phyloP scores from a whole-genome alignment of 164 flowering plant species.

The Sextonia rubra region DNA sequence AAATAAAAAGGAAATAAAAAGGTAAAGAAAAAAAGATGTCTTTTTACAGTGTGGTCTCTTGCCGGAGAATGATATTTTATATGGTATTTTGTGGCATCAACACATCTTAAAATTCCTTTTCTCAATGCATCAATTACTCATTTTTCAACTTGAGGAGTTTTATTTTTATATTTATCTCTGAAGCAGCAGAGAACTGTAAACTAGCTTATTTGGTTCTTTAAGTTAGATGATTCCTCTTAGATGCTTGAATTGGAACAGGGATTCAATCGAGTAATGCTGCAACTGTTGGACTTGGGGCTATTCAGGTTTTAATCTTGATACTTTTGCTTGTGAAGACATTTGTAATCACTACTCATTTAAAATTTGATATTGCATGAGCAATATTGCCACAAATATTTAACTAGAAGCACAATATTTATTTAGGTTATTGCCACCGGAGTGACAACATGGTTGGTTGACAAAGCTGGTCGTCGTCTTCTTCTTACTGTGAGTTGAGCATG shows the following conservation, averaged over 20 bases:
- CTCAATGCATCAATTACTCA: not conserved
- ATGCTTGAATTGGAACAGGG: conserved; percentile 41
- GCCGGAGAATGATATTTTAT: too few relatives aligned
- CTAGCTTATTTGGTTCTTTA: not conserved
- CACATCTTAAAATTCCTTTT: not conserved
- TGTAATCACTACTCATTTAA: not conserved
- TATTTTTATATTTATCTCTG: not conserved
- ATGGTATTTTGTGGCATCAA: not conserved
- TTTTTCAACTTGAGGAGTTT: too few relatives aligned
- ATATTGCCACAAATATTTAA: conserved; percentile 2
- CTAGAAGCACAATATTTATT: conserved; percentile 8
- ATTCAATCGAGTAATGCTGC: conserved; percentile 64
- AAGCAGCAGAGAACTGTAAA: not conserved
- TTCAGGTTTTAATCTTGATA: conserved; percentile 54
- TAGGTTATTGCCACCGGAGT: conserved; percentile 86
- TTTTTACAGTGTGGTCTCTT: too few relatives aligned
- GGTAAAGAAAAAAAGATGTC: too few relatives aligned
- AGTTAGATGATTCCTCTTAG: conserved; percentile 2
- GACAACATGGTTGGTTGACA: conserved; percentile 82
- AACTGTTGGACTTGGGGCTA: conserved; percentile 68
- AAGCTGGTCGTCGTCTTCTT: conserved; percentile 85
- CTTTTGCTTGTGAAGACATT: not conserved
- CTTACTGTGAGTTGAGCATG: conserved; percentile 61
- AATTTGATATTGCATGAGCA: not conserved
- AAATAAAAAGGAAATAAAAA: too few relatives aligned